phyloP scores from a whole-genome alignment of 202 grass and related monocot species.

The Cymbopogon flexuosus region DNA sequence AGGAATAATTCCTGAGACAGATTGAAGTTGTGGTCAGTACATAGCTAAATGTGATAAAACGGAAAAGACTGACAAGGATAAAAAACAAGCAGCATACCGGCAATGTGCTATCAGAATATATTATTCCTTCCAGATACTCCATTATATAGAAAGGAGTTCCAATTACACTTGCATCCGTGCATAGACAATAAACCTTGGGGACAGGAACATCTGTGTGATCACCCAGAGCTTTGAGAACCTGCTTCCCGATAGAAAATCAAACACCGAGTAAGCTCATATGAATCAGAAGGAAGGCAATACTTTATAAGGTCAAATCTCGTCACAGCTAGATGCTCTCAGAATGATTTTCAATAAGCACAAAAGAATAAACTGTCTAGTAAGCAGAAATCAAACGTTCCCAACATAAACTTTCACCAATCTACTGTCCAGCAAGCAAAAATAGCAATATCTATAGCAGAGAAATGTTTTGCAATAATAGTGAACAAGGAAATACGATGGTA shows the following conservation, averaged over 20 bases:
- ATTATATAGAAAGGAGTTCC: slow-evolving; percentile 94
- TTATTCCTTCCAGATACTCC: slow-evolving; percentile 80
- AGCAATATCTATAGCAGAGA: neutral
- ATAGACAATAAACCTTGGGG: slow-evolving; percentile 84
- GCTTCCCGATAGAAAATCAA: slow-evolving; percentile 14
- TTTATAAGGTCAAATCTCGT: too few species aligned
- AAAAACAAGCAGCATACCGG: slow-evolving; percentile 33
- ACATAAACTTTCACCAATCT: too few species aligned
- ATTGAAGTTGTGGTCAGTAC: slow-evolving; percentile 12
- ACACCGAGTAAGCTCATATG: neutral
- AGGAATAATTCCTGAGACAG: neutral
- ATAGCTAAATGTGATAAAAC: neutral
- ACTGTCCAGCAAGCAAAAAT: neutral
- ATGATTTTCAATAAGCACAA: neutral
- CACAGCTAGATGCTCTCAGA: neutral
- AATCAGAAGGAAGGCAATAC: neutral
- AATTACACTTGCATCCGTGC: slow-evolving; percentile 68
- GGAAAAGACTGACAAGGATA: neutral
- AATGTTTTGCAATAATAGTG: neutral
- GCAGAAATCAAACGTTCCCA: neutral
- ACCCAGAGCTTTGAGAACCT: slow-evolving; percentile 79
- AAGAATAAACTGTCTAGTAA: neutral
- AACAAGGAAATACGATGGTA: too few species aligned
- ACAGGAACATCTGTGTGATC: slow-evolving; percentile 68
- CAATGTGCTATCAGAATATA: slow-evolving; percentile 62